Evolutionary conservation across 441 rosid species (phyloP).

Genomic region (Cnidoscolus chayamansa): DNA sequence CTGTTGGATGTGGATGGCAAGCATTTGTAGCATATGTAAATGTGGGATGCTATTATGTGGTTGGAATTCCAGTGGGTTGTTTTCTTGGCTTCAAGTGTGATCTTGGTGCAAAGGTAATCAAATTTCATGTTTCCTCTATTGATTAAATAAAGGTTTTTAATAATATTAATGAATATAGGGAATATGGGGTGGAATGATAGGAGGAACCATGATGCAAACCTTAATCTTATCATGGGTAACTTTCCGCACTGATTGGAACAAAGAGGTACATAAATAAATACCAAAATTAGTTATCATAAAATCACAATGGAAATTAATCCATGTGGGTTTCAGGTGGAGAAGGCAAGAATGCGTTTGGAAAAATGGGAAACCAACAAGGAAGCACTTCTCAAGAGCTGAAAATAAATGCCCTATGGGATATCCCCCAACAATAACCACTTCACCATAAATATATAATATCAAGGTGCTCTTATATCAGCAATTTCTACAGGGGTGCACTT

Average conservation of each 20-base stretch:
- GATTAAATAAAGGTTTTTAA: not conserved
- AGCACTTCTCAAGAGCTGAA: conserved; percentile 13
- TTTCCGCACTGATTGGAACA: conserved; percentile 51
- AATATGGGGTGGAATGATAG: conserved; percentile 60
- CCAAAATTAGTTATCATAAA: no score
- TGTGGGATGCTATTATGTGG: conserved; percentile 47
- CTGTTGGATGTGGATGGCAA: conserved; percentile 68
- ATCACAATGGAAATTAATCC: no score
- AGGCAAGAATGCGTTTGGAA: conserved; percentile 16
- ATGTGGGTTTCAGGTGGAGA: conserved; percentile 19
- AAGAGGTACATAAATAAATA: conserved; percentile 34
- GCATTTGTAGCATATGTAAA: conserved; percentile 47
- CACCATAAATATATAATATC: no score
- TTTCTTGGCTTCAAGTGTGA: conserved; percentile 41
- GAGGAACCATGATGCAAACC: conserved; percentile 51
- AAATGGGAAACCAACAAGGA: conserved; percentile 28
- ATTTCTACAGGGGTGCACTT: no score
- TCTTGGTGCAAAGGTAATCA: conserved; percentile 40
- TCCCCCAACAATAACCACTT: no score
- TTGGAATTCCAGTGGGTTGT: conserved; percentile 36
- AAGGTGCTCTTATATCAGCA: no score
- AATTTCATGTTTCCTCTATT: no score
- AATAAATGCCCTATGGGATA: not conserved
- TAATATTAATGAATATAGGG: conserved; percentile 34
- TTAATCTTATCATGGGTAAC: conserved; percentile 38